Conservation (phyloP, 2,329 filamentous ascomycete species). For the Alternaria solani region DNA sequence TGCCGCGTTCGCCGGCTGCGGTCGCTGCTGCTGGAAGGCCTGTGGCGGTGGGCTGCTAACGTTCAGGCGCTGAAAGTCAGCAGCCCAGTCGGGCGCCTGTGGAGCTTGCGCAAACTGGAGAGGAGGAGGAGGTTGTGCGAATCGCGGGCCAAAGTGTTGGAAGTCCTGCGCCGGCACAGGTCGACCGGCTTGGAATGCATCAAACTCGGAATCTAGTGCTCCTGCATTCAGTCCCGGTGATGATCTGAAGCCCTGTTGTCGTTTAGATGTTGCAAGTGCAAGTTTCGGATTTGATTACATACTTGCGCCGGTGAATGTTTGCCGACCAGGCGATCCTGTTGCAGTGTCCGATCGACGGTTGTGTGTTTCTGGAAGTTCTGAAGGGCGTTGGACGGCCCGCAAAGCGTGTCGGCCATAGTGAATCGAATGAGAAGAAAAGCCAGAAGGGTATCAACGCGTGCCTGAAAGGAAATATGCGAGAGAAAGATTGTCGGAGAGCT, state of each 20-base stretch:
- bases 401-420: constrained; percentile 71
- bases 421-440: constrained; percentile 14
- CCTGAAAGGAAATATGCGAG: constrained; percentile 17
- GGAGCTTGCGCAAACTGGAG: constrained; percentile 45
- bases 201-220: constrained; percentile 71
- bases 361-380: constrained; percentile 77
- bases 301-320: constrained; percentile 66
- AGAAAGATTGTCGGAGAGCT: not conserved
- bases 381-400: constrained; percentile 77
- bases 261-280: not conserved
- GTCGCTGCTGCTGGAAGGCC: constrained; percentile 58
- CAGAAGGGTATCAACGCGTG: constrained; percentile 34
- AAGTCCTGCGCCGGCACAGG: constrained; percentile 51
- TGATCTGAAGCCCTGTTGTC: constrained; percentile 68
- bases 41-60: constrained; percentile 53
- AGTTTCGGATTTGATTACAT: constrained; percentile 26
- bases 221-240: constrained; percentile 61
- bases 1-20: constrained; percentile 40
- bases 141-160: constrained; percentile 45
- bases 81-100: constrained; percentile 56
- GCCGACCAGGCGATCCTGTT: constrained; percentile 72
- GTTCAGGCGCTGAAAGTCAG: constrained; percentile 59
- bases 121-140: constrained; percentile 51
- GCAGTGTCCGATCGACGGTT: constrained; percentile 72
- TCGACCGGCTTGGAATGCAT: constrained; percentile 69